Conservation (phyloP, 805 yeast genomes). For the Diddensiella santjacobensis region DNA sequence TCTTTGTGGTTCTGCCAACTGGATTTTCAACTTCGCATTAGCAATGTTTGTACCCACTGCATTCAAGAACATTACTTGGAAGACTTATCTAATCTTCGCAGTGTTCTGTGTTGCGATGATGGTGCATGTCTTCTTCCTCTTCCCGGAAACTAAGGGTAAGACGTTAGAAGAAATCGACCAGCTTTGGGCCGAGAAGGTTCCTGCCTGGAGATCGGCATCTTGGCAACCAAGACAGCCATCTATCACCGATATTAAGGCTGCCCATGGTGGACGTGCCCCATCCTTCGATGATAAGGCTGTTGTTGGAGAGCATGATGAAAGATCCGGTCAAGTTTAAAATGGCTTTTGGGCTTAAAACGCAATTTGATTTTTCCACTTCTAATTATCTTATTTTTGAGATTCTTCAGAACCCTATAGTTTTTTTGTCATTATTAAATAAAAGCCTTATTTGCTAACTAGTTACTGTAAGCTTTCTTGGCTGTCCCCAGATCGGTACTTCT, state of each 20-base stretch:
- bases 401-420: no score
- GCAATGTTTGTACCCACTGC: slow-evolving; percentile 59
- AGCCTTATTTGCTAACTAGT: no score
- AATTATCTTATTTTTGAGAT: no score
- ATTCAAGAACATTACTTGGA: slow-evolving; percentile 49
- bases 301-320: slow-evolving; percentile 12
- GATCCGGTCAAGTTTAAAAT: neutral
- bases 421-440: no score
- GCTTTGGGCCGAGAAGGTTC: slow-evolving; percentile 48
- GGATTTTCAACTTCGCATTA: slow-evolving; percentile 45
- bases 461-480: no score
- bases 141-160: slow-evolving; percentile 28
- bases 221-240: slow-evolving; percentile 50
- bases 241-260: slow-evolving; percentile 24
- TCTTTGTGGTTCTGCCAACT: slow-evolving; percentile 42
- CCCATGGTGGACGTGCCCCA: slow-evolving; percentile 28
- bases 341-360: no score
- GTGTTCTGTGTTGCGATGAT: slow-evolving; percentile 47
- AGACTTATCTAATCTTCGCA: slow-evolving; percentile 60
- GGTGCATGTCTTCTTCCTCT: slow-evolving; percentile 36
- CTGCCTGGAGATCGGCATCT: slow-evolving; percentile 80
- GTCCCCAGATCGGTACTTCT: no score
- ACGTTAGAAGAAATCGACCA: slow-evolving; percentile 39
- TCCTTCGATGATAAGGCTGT: slow-evolving; percentile 22
- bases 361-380: no score